Evolutionary conservation across 2,329 filamentous ascomycete genomes (phyloP), one percentile per base, ranked within the genome.

Genomic region (Claviceps digitariae): DNA sequence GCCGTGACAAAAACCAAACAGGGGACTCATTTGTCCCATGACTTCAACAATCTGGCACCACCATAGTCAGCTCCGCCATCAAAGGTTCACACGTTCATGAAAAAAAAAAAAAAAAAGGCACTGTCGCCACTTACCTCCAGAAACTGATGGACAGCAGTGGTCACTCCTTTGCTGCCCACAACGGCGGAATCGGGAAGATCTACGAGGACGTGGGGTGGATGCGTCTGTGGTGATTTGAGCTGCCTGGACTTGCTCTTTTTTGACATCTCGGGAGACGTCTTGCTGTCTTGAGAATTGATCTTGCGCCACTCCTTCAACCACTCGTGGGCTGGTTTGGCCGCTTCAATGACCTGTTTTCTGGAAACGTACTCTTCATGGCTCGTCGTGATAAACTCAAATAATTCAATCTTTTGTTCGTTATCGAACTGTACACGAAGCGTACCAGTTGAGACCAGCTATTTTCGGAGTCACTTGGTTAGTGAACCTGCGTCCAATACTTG

Each of bases 281-380:
- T 83, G 51, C 66, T 68, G 58, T 83, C 79, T 54, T 73, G 71
- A 1, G 71, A 64, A 64, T 84, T 84, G 45, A 79, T 65, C 61
- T 72, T 77, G 56, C 74, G 72, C 81, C 81, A 84, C 25, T 84
- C 81, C 67, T 84, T 84, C 59, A 77, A 72, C 81, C 81, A 84
- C 57, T 75, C 74, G 58, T 84, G 81, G 27, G 76, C 71, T 2
- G 81, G 81, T 60, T 78, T 77, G 15, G 81, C 80, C 7, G 78
- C 78, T 46, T 82, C 72, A 41, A 84, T 77, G 9, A 82, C 77
- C 58, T 75, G 75, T 56, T 75, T 79, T 52, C 88, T 81, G 23
- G 90, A 84, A 47, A 97, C 74, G 62, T 86, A 95, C 68, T 97
- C 90, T 59, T 90, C 87, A 62, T 94, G 86, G 50, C 76, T 77